Evolutionary conservation across 1,284 basidiomycete species (phyloP).

Genomic region (Crepidotus sp.): DNA sequence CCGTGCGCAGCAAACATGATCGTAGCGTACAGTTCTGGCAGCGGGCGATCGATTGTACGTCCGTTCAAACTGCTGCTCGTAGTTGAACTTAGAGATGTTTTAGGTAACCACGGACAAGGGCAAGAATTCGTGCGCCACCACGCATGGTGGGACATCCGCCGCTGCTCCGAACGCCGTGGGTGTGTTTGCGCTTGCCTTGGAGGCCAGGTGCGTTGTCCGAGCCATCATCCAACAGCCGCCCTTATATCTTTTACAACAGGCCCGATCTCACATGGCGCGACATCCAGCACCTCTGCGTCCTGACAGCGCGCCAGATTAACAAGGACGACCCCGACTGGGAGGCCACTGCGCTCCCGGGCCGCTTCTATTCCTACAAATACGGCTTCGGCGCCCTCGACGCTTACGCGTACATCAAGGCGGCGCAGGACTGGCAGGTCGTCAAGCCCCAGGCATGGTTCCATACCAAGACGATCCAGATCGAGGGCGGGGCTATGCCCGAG

Average conservation of each 20-base stretch:
- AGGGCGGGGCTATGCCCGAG: constrained; percentile 51
- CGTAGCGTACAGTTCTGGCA: constrained; percentile 92
- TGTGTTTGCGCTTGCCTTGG: constrained; percentile 81
- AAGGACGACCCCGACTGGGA: constrained; percentile 95
- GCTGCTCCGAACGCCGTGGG: constrained; percentile 95
- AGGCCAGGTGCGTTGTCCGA: constrained; percentile 51
- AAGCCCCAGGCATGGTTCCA: constrained; percentile 93
- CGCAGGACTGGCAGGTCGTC: constrained; percentile 78
- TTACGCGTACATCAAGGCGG: constrained; percentile 74
- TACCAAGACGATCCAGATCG: constrained; percentile 62
- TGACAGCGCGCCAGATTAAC: constrained; percentile 76
- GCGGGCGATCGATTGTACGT: constrained; percentile 83
- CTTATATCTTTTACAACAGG: constrained; percentile 31
- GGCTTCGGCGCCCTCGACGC: constrained; percentile 91
- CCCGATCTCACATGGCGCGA: constrained; percentile 97
- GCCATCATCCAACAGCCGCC: not conserved
- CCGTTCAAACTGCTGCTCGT: constrained; percentile 3
- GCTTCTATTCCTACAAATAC: constrained; percentile 93
- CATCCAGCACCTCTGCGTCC: constrained; percentile 85
- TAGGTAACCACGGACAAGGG: constrained; percentile 94
- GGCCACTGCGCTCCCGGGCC: constrained; percentile 59
- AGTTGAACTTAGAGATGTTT: not conserved
- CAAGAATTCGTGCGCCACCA: constrained; percentile 72
- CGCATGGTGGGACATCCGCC: constrained; percentile 96
- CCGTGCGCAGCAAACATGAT: constrained; percentile 95